Evolutionary conservation across 2,329 filamentous ascomycete species (phyloP), one percentile per base, ranked within the genome.

Genomic region (Ophiostoma fasciatum): DNA sequence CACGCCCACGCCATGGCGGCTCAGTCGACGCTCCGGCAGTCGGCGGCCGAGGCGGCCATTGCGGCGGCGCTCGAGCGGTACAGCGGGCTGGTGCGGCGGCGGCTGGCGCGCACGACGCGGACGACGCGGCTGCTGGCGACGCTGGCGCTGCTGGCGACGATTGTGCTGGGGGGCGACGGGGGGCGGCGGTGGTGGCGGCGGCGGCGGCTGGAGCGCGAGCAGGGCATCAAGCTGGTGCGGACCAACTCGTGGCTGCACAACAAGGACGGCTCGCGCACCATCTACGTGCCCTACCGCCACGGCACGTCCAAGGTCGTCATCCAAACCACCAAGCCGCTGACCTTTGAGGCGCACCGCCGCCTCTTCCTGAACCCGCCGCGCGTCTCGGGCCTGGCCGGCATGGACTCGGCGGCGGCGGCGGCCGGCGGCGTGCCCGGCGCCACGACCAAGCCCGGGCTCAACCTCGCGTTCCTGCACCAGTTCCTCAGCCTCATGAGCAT

Each of bases 401-500:
- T 3, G 11, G 22, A 11, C 22, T 4, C 22, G 4, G 8, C 4
- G 68, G 71, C 30, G 82, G 70, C 28, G 77, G 85, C 54, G 75
- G 77, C 12, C 68, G 70, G 29, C 23, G 22, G 9, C 22, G 83
- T 92, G 6, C 90, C 90, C 13, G 82, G 87, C 3, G 72, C 82
- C 9, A 82, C 93, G 54, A 88, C 87, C 4, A 96, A 94, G 55
- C 85, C 90, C 0, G 90, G 90, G 1, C 62, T 98, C 27, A 98
- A 98, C 52, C 67, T 98, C 40, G 90, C 90, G 10, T 98, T 98
- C 50, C 58, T 98, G 36, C 90, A 98, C 55, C 90, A 98, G 58
- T 96, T 98, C 49, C 67, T 96, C 35, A 94, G 88, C 51, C 62
- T 98, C 37, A 74, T 96, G 61, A 94, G 85, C 59, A 96, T 98